A percentile compares a stretch with the other conserved stretches of the same genome.
Evolutionary conservation across 2,329 filamentous ascomycete species (phyloP).

Genomic region (Hypoxylon sp.): DNA sequence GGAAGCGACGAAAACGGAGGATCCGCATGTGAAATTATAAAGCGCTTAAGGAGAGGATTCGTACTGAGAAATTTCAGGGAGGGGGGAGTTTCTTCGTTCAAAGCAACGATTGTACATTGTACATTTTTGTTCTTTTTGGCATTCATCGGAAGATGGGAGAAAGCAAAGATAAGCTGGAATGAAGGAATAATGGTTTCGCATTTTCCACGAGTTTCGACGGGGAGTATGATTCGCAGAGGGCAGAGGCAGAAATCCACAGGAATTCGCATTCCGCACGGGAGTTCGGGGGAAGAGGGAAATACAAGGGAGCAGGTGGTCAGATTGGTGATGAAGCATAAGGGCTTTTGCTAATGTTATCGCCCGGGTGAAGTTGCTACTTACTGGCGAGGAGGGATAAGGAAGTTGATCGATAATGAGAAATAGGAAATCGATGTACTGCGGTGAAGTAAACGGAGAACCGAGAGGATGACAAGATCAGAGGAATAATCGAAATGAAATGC

Average conservation of each 20-base stretch:
- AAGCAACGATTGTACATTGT: slow-evolving; percentile 40
- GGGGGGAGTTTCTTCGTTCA: slow-evolving; percentile 29
- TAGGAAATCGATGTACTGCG: not conserved
- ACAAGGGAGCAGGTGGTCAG: slow-evolving; percentile 15
- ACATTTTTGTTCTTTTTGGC: slow-evolving; percentile 12
- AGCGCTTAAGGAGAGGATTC: slow-evolving; percentile 3
- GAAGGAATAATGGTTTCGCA: not conserved
- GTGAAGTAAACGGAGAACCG: slow-evolving; percentile 8
- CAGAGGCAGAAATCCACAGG: slow-evolving; percentile 15
- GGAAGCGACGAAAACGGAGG: slow-evolving; percentile 19
- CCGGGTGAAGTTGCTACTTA: not conserved
- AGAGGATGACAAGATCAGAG: slow-evolving; percentile 16
- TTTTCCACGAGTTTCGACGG: not conserved
- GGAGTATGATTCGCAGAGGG: slow-evolving; percentile 14
- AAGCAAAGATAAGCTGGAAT: slow-evolving; percentile 5
- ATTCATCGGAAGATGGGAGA: slow-evolving; percentile 16
- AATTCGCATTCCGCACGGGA: slow-evolving; percentile 40
- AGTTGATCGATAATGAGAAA: not conserved
- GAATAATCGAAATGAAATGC: slow-evolving; percentile 6
- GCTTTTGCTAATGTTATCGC: not conserved
- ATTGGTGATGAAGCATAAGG: slow-evolving; percentile 16
- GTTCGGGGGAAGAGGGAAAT: slow-evolving; percentile 13
- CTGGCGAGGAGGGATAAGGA: not conserved
- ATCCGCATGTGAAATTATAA: slow-evolving; percentile 25
- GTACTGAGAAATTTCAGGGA: not conserved